Evolutionary conservation across 2,329 filamentous ascomycete species (phyloP), one percentile per base, ranked within the genome.

Genomic region (Pseudogymnoascus sp.): DNA sequence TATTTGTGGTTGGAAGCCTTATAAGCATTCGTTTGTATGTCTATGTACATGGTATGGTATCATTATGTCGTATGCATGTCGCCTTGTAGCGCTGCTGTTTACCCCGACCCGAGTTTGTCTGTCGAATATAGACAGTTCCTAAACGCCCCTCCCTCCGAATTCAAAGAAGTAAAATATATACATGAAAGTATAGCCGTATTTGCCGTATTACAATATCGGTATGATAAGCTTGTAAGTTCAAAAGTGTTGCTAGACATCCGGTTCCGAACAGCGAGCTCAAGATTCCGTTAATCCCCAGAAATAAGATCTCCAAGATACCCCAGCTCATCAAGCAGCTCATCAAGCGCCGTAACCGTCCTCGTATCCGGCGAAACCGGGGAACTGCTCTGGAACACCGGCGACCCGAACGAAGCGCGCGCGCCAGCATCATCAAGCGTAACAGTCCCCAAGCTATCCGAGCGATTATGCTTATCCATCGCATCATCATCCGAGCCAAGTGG

Each of bases 301-400:
- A 82, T 82, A 64, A 79, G 74, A 62, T 76, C 75, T 23, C 78
- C 78, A 42, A 83, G 71, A 69, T 83, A 82, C 63, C 79, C 78
- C 70, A 82, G 71, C 65, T 83, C 80, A 66, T 78, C 77, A 68
- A 82, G 74, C 64, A 82, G 71, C 66, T 80, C 76, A 66, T 78
- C 76, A 73, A 82, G 78, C 2, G 59, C 59, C 6, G 47, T 53
- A 19, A 13, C 26, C 1, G 47, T 53, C 26, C 47, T 33, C 2
- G 15, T 19, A 31, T 53, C 47, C 57, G 26, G 9, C n/a, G 59
- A 60, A 4, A 2, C 15, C n/a, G 59, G 33, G 13, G 23, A 23
- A 5, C 11, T 60, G 13, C 10, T 26, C 17, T 38, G 59, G 3
- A 35, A 36, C 6, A 36, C 19, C 17, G 59, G 33, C 28, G 59